Evolutionary conservation across 2,329 filamentous ascomycete genomes (phyloP), one percentile per base, ranked within the genome.

Genomic region (Zasmidium cellare): DNA sequence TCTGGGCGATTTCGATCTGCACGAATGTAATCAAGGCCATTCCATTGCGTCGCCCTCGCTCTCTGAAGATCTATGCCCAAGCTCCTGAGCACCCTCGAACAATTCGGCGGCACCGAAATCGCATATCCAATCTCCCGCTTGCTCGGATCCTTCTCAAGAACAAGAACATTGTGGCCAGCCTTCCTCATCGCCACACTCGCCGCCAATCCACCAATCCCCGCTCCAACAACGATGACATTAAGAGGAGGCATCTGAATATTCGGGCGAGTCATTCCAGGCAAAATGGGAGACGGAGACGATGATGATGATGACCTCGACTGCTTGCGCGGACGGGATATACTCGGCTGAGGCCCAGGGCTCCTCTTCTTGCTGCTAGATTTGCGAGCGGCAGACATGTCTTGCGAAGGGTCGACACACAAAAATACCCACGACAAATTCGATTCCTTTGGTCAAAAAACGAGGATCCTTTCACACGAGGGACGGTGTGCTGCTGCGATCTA

Each of bases 141-240:
- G 20, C 69, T 65, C 79, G 83, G 58, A 81, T 78, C 1, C 35
- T 51, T 56, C 23, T 81, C 83, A 63, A 85, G 82, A 0, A 85
- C 73, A 28, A 81, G 77, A 25, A 85, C 81, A 1, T 76, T 71
- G 67, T 85, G 82, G 46, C 82, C 82, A 31, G 75, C 74, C 3
- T 77, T 71, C 41, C 78, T 62, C 12, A 85, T 77, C 9, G 74
- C 72, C 53, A 79, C 73, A 31, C 82, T 82, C 1, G 80, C 76
- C 1, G 76, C 71, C 9, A 76, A 75, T 51, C 82, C 82, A 18
- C 84, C 76, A 58, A 82, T 82, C 64, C 84, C 82, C 14, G 80
- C 79, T 9, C 82, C 84, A 38, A 82, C 82, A 12, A 82, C 84
- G 53, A 85, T 83, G 52, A 79, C 67, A 50, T 80, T 76, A 12